Evolutionary conservation across 768 basidiomycete species (phyloP), one percentile per base, ranked within the genome.

Genomic region (Glaciozyma martinii): DNA sequence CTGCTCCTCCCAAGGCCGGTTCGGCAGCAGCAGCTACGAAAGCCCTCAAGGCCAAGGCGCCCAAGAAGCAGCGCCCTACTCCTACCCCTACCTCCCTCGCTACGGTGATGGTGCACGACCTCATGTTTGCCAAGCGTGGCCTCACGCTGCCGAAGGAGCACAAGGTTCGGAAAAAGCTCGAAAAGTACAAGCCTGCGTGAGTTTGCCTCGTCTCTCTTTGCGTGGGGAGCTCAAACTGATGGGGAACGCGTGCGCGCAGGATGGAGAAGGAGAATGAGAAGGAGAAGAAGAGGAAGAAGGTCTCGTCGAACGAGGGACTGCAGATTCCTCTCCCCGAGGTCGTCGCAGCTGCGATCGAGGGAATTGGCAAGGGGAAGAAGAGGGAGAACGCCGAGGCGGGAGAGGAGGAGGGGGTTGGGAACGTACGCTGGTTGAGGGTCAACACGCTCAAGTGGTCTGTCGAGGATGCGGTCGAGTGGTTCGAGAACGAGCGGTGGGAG

Each of bases 71-170:
- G 15, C 42, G 94, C 77, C 83, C 82, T 73, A 88, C 94, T 61
- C 85, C 84, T 2, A 88, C 89, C 1, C 73, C 79, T 47, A 88
- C 85, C 72, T 57, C 63, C 21, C 81, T 97, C 54, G 85, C 87
- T 3, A 81, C 92, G 10, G 85, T 94, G 49, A 85, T 98, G 42
- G 85, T 93, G 1, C 94, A 99, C 71, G 95, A 99, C 77, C 77
- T 93, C 12, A 80, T 99, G 32, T 80, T 95, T 46, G 81, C 88
- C 21, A 79, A 83, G 25, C 75, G 77, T n/a, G 89, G 91, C 15
- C 90, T 99, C 68, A 95, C 75, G 87, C 90, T 10, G 85, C 89
- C 54, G 87, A 94, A 75, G 90, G 93, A 29, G 88, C 92, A 99
- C 76, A 92, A 92, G 76, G 79, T 99, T 10, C 82, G 84, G 65